Evolutionary conservation across 2,329 filamentous ascomycete genomes (phyloP).

Genomic region (Leptographium wingfieldii): DNA sequence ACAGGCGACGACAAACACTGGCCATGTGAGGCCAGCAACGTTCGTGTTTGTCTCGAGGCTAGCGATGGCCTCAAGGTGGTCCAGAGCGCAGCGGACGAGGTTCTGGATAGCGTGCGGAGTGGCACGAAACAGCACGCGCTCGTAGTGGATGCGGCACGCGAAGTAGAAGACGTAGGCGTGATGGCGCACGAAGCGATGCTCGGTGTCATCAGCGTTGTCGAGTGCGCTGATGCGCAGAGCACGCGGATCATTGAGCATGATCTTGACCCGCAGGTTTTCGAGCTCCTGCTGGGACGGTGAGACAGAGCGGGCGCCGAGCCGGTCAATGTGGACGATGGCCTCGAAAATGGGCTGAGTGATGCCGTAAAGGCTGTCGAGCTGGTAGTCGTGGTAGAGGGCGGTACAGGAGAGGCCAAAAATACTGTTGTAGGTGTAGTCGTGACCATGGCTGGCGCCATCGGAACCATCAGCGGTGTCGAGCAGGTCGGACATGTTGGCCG

Average conservation of each 20-base stretch:
- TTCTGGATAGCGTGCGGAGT: not conserved
- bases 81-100: not conserved
- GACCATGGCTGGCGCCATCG: not conserved
- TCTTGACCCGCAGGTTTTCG: conserved; percentile 1
- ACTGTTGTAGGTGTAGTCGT: not conserved
- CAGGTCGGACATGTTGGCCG: not conserved
- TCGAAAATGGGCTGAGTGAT: conserved; percentile 2
- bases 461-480: not conserved
- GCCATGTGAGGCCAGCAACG: not conserved
- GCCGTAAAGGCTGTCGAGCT: conserved; percentile 2
- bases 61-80: conserved; percentile 1
- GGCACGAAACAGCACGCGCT: not conserved
- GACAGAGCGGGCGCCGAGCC: not conserved
- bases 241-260: conserved; percentile 3
- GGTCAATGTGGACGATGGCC: conserved; percentile 4
- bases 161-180: conserved; percentile 4
- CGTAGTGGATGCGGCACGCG: conserved; percentile 4
- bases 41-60: not conserved
- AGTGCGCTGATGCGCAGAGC: not conserved
- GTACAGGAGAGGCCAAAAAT: conserved; percentile 1
- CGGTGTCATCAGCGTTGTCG: not conserved
- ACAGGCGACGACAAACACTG: not conserved
- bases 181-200: not conserved
- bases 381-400: not conserved
- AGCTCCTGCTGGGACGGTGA: not conserved